Evolutionary conservation across 2,329 filamentous ascomycete species (phyloP).

Genomic region (Penicillium sclerotigenum): DNA sequence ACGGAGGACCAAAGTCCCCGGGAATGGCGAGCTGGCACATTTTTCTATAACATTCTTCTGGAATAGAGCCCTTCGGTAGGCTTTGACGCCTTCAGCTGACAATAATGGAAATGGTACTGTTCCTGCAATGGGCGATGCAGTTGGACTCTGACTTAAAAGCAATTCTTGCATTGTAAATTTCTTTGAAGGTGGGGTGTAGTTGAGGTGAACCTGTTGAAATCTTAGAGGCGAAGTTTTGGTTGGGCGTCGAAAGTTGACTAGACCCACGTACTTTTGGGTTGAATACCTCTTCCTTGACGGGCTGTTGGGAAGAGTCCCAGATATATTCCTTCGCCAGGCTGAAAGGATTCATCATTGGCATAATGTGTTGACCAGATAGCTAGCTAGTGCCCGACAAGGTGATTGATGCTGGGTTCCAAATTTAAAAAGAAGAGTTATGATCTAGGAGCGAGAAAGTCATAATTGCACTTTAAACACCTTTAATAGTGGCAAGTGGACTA

Average conservation of each 20-base stretch:
- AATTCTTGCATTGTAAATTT: constrained; percentile 14
- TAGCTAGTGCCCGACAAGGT: neutral
- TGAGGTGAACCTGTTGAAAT: constrained; percentile 12
- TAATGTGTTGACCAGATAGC: neutral
- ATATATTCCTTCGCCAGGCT: neutral
- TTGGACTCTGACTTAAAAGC: constrained; percentile 1
- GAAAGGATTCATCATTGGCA: neutral
- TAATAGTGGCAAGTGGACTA: neutral
- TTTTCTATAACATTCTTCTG: constrained; percentile 10
- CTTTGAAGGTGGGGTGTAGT: constrained; percentile 11
- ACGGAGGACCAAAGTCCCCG: constrained; percentile 22
- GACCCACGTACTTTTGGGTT: neutral
- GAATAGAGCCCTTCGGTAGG: constrained; percentile 14
- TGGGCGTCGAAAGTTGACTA: neutral
- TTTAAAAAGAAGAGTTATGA: neutral
- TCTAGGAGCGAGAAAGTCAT: neutral
- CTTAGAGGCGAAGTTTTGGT: neutral
- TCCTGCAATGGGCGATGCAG: constrained; percentile 10
- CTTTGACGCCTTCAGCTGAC: constrained; percentile 10
- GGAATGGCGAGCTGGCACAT: constrained; percentile 15
- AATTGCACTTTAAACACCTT: neutral
- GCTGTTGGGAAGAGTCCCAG: neutral
- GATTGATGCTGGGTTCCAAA: neutral
- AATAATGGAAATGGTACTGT: constrained; percentile 13
- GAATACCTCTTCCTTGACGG: neutral